These are phyloP conservation scores for Somion occarium DNA, from an alignment of 1,284 basidiomycete genomes.

Conservation along the genomic window DNA sequence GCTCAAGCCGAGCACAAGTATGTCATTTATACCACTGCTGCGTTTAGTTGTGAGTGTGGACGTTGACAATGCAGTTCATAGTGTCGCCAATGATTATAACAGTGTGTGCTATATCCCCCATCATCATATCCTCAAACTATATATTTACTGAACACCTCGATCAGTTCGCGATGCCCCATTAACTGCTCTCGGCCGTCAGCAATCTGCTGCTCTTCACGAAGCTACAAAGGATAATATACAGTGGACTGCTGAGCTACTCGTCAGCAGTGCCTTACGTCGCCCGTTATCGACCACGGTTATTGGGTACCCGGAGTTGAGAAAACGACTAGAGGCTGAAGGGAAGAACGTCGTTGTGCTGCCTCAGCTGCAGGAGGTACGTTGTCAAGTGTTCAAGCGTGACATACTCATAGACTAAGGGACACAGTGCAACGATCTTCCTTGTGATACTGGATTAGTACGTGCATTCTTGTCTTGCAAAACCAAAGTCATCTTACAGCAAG, in stretches of 20 bases:
- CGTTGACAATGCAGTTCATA: conserved; percentile 6
- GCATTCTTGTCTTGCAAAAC: background rate
- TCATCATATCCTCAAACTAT: background rate
- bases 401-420: background rate
- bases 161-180: conserved; percentile 26
- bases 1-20: conserved; percentile 31
- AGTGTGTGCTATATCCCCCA: conserved; percentile 15
- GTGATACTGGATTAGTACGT: conserved; percentile 28
- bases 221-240: conserved; percentile 30
- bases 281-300: conserved; percentile 30
- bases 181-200: conserved; percentile 25
- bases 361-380: conserved; percentile 27
- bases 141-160: background rate
- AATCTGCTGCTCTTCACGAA: conserved; percentile 25
- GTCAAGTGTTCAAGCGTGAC: background rate
- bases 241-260: conserved; percentile 27
- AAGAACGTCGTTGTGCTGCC: conserved; percentile 27
- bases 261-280: conserved; percentile 27
- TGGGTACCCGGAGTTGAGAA: conserved; percentile 24
- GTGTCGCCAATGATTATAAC: conserved; percentile 23
- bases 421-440: conserved; percentile 24
- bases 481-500: background rate
- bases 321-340: conserved; percentile 24
- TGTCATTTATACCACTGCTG: conserved; percentile 9
- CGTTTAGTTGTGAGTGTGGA: too few relatives aligned